Evolutionary conservation across 108 stramenopile species (phyloP).

Genomic region (Craspedostauros australis): DNA sequence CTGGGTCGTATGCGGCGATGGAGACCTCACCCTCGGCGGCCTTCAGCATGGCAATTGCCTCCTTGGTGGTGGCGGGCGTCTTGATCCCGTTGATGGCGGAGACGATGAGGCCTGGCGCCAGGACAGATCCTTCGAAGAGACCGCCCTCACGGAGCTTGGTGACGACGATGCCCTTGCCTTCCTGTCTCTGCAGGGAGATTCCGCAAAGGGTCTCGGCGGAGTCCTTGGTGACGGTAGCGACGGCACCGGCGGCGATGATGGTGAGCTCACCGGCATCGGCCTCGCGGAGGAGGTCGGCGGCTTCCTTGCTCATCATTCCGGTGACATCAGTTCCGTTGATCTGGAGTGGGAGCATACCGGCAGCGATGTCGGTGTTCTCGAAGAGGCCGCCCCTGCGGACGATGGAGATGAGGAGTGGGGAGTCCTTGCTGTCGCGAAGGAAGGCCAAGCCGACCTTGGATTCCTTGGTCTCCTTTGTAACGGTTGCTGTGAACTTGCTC

Average conservation of each 20-base stretch:
- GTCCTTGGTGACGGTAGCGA: slow-evolving; percentile 11
- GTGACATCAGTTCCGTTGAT: slow-evolving; percentile 16
- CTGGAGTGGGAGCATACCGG: slow-evolving; percentile 21
- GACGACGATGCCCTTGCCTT: slow-evolving; percentile 19
- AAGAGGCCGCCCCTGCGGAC: slow-evolving; percentile 20
- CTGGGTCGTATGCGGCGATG: slow-evolving; percentile 5
- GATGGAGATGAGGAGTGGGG: slow-evolving; percentile 17
- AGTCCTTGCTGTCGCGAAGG: slow-evolving; percentile 5
- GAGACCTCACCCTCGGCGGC: slow-evolving; percentile 6
- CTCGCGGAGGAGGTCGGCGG: slow-evolving; percentile 13
- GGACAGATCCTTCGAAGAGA: slow-evolving; percentile 18
- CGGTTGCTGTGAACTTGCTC: slow-evolving; percentile 16
- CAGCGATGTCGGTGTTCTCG: slow-evolving; percentile 4
- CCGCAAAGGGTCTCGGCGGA: slow-evolving; percentile 8
- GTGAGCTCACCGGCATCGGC: slow-evolving; percentile 13
- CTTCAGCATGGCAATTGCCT: slow-evolving; percentile 27
- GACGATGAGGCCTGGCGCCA: slow-evolving; percentile 13
- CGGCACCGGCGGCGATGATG: slow-evolving; percentile 1
- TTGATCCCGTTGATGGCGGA: slow-evolving; percentile 18
- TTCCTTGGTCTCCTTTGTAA: slow-evolving; percentile 11
- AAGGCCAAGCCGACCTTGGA: slow-evolving; percentile 31
- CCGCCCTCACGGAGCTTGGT: slow-evolving; percentile 16
- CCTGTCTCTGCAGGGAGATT: slow-evolving; percentile 21
- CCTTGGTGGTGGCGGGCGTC: slow-evolving; percentile 5
- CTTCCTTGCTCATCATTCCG: slow-evolving; percentile 26